Evolutionary conservation across 2,329 filamentous ascomycete genomes (phyloP).

Genomic region (Exophiala bonariae): DNA sequence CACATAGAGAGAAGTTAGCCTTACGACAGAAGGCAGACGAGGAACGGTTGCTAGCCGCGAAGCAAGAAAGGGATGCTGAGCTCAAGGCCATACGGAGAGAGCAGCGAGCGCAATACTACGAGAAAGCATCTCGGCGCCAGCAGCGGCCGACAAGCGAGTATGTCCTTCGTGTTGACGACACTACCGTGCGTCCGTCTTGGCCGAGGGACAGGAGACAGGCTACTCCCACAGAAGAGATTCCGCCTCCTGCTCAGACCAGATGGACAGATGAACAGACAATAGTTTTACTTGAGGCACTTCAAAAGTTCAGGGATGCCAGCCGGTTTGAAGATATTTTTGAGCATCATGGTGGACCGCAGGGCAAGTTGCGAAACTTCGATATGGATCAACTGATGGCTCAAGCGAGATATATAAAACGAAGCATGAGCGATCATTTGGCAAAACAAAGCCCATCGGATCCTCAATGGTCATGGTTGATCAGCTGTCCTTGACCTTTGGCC

Average conservation of each 20-base stretch:
- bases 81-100: too few relatives aligned
- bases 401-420: conserved; percentile 21
- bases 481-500: too few relatives aligned
- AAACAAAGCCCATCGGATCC: conserved; percentile 8
- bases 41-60: too few relatives aligned
- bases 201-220: conserved; percentile 11
- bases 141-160: too few relatives aligned
- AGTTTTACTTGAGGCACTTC: conserved; percentile 31
- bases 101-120: too few relatives aligned
- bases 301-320: conserved; percentile 25
- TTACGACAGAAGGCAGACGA: conserved; percentile 4
- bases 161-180: too few relatives aligned
- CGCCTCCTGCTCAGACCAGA: conserved; percentile 9
- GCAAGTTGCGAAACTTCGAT: conserved; percentile 13
- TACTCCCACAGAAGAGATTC: conserved; percentile 24
- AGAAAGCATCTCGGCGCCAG: too few relatives aligned
- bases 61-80: too few relatives aligned
- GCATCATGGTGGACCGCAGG: conserved; percentile 7
- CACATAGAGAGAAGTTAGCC: not conserved
- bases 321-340: conserved; percentile 32
- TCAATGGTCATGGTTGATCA: conserved; percentile 22
- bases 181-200: too few relatives aligned
- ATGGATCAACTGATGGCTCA: conserved; percentile 23
- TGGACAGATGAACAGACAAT: conserved; percentile 30
- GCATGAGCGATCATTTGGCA: conserved; percentile 15